Percentiles rank a stretch among this genome's conserved stretches.
phyloP scores from a whole-genome alignment of 305 asterid species.

The Fraxinus sp. region DNA sequence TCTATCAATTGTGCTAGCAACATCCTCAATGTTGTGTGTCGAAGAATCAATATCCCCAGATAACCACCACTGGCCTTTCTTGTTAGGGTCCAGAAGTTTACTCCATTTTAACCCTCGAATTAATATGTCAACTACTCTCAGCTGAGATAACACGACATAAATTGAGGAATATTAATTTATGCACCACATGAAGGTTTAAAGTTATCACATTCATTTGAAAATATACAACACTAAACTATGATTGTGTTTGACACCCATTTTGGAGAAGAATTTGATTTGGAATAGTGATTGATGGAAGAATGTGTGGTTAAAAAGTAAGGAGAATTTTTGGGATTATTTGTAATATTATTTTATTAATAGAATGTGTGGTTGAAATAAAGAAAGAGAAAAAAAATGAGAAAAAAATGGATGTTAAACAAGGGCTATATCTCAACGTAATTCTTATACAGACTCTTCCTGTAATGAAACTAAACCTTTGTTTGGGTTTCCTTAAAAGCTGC shows the following conservation, averaged over 20 bases:
- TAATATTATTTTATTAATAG: too few species aligned
- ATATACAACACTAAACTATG: not conserved
- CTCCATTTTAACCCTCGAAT: conserved; percentile 79
- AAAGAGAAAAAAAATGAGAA: too few species aligned
- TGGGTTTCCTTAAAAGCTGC: not conserved
- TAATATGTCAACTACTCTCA: conserved; percentile 66
- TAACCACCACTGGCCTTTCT: conserved; percentile 97
- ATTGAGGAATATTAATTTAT: not conserved
- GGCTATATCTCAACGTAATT: not conserved
- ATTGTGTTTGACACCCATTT: too few species aligned
- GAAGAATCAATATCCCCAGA: conserved; percentile 61
- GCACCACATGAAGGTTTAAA: not conserved
- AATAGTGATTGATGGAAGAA: too few species aligned
- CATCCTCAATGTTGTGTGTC: conserved; percentile 54
- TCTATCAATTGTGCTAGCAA: conserved; percentile 68
- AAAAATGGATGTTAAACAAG: too few species aligned
- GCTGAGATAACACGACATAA: conserved; percentile 40
- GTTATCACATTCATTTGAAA: not conserved
- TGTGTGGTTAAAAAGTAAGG: too few species aligned
- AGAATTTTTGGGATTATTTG: too few species aligned
- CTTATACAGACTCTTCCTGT: not conserved
- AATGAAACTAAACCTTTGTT: not conserved
- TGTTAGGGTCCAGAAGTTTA: conserved; percentile 77
- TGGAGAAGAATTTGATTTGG: too few species aligned
- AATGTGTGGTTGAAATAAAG: too few species aligned